Base-by-base conservation (phyloP, 805 yeast genomes). In the Candida quercuum region DNA sequence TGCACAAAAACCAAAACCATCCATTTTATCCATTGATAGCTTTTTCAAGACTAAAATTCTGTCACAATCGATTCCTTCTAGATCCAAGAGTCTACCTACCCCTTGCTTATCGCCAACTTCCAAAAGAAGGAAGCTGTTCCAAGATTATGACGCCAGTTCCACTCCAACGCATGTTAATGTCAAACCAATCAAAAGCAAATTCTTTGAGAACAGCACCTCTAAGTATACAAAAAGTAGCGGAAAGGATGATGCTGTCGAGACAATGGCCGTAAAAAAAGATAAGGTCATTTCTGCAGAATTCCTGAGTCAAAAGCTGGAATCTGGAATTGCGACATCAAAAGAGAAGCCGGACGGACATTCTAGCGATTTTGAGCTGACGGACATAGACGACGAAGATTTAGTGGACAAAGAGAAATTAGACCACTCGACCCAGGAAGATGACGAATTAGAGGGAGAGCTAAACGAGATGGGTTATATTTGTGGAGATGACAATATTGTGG, bases 331-430 rank as follows among this genome's bases (percentile, higher is more conserved):
- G n/a, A n/a, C n/a, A n/a, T n/a, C n/a, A n/a, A n/a, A n/a, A n/a
- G n/a, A n/a, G n/a, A n/a, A n/a, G n/a, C n/a, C n/a, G n/a, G n/a
- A 24, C 6, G 18, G 7, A 5, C 21, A 25, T 21, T 48, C 54
- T 1, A 53, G 58, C 37, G 58, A 53, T 18, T 49, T 47, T 28
- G 58, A 53, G n/a, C 46, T 53, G 48, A 49, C 49, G 10, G 58
- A 53, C 35, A 42, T 52, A 3, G 58, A 53, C 22, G 24, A 29
- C 16, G 20, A 7, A 7, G n/a, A 25, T 7, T 13, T 12, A 15
- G 28, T 12, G 28, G 28, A 25, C 8, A 13, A 25, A 15, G 11
- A 8, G 24, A 22, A 22, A 22, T n/a, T n/a, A n/a, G n/a, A n/a
- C n/a, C n/a, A n/a, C n/a, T n/a, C n/a, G n/a, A n/a, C n/a, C n/a